Base-by-base conservation (phyloP, 2,329 filamentous ascomycete genomes). In the Cadophora luteo-olivacea region DNA sequence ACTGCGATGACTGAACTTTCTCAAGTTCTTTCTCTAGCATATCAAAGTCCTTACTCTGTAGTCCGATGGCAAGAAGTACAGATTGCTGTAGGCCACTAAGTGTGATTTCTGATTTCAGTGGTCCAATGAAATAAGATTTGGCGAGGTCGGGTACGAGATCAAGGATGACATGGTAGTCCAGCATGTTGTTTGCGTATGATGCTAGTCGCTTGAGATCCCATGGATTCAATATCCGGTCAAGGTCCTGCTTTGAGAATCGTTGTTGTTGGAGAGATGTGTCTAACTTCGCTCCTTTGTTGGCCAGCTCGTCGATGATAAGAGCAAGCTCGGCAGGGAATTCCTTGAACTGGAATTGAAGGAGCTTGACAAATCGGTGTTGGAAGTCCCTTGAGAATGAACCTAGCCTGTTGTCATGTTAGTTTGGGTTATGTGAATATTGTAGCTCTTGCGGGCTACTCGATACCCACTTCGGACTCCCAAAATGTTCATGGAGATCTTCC, bases 141-240 rank as follows among this genome's bases (percentile, higher is more conserved):
- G 96, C 91, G 71, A 99, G 89, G 1, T 85, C 87, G 0, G 96
- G 96, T 66, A 99, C 85, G 77, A 99, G 88, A 78, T 99, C 97
- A 33, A 98, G 86, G 66, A 99, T 96, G 74, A 97, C 94, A 77
- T 97, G 97, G 83, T 98, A 97, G 80, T 99, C 97, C 52, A 99
- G 89, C 86, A 97, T 92, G 81, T 97, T 97, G 81, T 97, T 97
- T 19, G 96, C 93, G 76, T 99, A 99, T 54, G 92, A 94, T 78
- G 97, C 95, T 3, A 99, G 85, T 33, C 96, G 91, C 83, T 98
- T 98, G 70, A 97, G 87, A 79, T 99, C 96, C 78, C 96, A 98
- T 0, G 96, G 94, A 3, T 92, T 93, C 79, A 99, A 87, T 2
- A 91, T 80, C 19, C 84, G 83, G 76, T 97, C 94, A 7, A 99